Conservation (phyloP, 192 early-diverging fungal genomes). For the Gamsiella multidivaricata region DNA sequence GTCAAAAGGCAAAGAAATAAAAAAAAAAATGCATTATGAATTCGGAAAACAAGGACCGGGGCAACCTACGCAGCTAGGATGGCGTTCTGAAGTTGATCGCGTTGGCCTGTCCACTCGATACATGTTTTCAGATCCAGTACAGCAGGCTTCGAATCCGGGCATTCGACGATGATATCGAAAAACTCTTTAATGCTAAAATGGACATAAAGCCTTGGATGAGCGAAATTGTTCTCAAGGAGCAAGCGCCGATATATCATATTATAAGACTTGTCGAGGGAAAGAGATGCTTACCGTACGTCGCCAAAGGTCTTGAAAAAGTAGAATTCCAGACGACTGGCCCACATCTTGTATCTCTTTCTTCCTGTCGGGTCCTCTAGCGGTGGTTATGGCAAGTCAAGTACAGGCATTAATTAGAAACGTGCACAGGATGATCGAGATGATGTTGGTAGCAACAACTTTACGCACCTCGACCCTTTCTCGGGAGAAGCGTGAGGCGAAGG, state of each 20-base stretch:
- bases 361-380: conserved; percentile 23
- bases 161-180: conserved; percentile 81
- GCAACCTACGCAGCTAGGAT: conserved; percentile 36
- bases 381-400: background rate
- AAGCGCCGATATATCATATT: too few species aligned
- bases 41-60: too few species aligned
- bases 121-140: conserved; percentile 71
- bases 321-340: conserved; percentile 44
- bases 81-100: conserved; percentile 37
- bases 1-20: background rate
- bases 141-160: conserved; percentile 69
- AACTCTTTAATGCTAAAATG: conserved; percentile 64
- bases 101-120: conserved; percentile 47
- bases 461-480: conserved; percentile 22
- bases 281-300: conserved; percentile 26
- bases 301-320: conserved; percentile 54
- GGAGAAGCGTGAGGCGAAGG: conserved; percentile 24
- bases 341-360: conserved; percentile 34
- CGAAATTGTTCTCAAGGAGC: too few species aligned
- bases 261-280: background rate
- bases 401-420: background rate
- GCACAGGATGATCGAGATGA: too few species aligned
- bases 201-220: too few species aligned
- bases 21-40: background rate
- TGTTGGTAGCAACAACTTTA: too few species aligned